These are phyloP conservation scores for Rhizopus delemar DNA, from an alignment of 371 early-diverging fungal genomes.

Conservation along the genomic window DNA sequence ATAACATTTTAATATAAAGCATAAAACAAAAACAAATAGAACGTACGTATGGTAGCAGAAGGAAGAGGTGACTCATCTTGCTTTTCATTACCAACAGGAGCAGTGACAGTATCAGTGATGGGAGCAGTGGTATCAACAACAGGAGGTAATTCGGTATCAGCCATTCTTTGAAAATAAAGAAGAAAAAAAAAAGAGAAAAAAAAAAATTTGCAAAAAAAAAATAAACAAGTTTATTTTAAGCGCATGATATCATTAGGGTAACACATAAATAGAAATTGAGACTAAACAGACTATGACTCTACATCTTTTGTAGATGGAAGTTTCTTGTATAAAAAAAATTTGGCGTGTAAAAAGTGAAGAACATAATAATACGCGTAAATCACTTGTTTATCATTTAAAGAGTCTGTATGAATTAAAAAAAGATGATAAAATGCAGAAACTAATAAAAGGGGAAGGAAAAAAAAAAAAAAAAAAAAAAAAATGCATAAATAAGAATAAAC, in stretches of 20 bases:
- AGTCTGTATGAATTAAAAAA: too few species aligned
- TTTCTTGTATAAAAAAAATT: too few species aligned
- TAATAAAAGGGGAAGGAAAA: too few species aligned
- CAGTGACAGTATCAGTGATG: slow-evolving; percentile 18
- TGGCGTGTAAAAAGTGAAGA: too few species aligned
- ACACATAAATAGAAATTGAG: background rate
- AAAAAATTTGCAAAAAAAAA: too few species aligned
- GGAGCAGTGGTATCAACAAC: slow-evolving; percentile 5
- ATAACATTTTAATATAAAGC: slow-evolving; percentile 1
- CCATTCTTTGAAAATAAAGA: background rate
- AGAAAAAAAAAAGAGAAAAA: background rate
- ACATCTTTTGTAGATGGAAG: too few species aligned
- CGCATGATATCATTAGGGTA: background rate
- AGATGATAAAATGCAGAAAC: too few species aligned
- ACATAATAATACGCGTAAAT: too few species aligned
- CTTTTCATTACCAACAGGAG: slow-evolving; percentile 19
- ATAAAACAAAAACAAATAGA: too few species aligned
- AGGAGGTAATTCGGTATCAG: background rate
- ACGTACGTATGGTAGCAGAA: background rate
- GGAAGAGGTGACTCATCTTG: slow-evolving; percentile 1
- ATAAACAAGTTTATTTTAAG: background rate
- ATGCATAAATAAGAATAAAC: too few species aligned
- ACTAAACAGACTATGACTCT: background rate
- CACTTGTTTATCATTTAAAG: too few species aligned
- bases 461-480: too few species aligned